Base-by-base conservation (phyloP, 2,329 filamentous ascomycete genomes). In the Pseudocercospora macadamiae region DNA sequence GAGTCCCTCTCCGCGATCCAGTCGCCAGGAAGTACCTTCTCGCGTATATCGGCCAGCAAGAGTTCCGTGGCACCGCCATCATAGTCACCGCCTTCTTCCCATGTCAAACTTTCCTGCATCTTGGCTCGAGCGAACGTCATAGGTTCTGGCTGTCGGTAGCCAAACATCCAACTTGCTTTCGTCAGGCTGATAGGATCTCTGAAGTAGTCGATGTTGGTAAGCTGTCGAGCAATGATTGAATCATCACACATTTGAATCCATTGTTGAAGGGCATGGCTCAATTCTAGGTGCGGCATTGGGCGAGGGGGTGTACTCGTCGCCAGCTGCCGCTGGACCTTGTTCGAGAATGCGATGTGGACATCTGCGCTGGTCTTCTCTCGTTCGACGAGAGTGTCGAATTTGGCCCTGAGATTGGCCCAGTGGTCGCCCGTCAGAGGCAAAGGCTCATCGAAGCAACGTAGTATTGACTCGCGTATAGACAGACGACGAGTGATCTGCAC, bases 271-370 rank as follows among this genome's bases (percentile, higher is more conserved):
- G 92, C 89, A 67, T 91, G 87, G 12, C 87, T 83, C 66, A 90
- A 89, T 23, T 83, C 85, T 2, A 93, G 79, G 54, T 91, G 83
- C 9, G 97, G 90, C 67, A 97, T 93, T 0, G 93, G 93, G 7
- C 93, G 85, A 6, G 95, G 95, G 3, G 95, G 95, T 68, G 97
- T 93, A 0, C 92, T 97, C 66, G 92, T 97, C 0, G 95, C 93
- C 28, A 99, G 81, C 63, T 89, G 89, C n/a, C 93, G 85, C 71
- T 99, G 95, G 34, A 97, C 83, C 71, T 96, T 96, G 21, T 86
- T 85, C 67, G 91, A 97, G 73, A 97, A 97, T 0, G 93, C 86
- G n/a, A 87, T 86, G 52, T 23, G 32, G 28, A 19, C 12, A 7
- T 30, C 25, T n/a, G 14, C 32, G 25, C 2, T 26, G n/a, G 9